Conservation (phyloP, 2,329 filamentous ascomycete species). For the Colletotrichum liaoningense region DNA sequence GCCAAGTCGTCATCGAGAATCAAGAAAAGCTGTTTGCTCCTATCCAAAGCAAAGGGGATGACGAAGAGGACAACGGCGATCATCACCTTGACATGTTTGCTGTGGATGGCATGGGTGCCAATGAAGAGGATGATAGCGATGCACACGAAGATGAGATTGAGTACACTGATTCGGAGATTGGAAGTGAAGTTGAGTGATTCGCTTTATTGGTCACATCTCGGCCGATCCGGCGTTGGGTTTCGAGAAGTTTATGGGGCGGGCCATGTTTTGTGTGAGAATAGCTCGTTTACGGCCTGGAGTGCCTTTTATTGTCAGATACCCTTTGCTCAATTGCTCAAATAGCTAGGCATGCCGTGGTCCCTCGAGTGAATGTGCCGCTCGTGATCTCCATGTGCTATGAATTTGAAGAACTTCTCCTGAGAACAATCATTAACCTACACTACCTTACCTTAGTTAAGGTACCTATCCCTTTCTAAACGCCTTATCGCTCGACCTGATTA, state of each 20-base stretch:
- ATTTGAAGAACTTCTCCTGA: too few relatives aligned
- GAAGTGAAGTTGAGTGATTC: not conserved
- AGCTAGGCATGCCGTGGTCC: not conserved
- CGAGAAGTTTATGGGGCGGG: not conserved
- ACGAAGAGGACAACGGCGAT: conserved; percentile 1
- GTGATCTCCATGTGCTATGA: not conserved
- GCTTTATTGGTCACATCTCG: not conserved
- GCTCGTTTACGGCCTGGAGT: not conserved
- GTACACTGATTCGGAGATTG: conserved; percentile 33
- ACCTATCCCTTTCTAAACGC: too few relatives aligned
- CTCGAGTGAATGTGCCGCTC: not conserved
- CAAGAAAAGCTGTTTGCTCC: conserved; percentile 33
- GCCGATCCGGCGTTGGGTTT: not conserved
- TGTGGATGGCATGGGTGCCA: conserved; percentile 32
- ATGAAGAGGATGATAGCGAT: conserved; percentile 25
- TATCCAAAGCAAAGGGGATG: not conserved
- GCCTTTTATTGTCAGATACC: not conserved
- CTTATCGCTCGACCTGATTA: not conserved
- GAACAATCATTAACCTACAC: too few relatives aligned
- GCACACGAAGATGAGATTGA: conserved; percentile 29
- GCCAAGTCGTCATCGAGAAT: conserved; percentile 21
- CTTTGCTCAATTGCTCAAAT: not conserved
- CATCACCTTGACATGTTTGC: conserved; percentile 11
- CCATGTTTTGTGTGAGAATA: not conserved
- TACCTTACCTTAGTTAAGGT: too few relatives aligned